Evolutionary conservation across 768 basidiomycete genomes (phyloP).

Genomic region (Butyriboletus loyo): DNA sequence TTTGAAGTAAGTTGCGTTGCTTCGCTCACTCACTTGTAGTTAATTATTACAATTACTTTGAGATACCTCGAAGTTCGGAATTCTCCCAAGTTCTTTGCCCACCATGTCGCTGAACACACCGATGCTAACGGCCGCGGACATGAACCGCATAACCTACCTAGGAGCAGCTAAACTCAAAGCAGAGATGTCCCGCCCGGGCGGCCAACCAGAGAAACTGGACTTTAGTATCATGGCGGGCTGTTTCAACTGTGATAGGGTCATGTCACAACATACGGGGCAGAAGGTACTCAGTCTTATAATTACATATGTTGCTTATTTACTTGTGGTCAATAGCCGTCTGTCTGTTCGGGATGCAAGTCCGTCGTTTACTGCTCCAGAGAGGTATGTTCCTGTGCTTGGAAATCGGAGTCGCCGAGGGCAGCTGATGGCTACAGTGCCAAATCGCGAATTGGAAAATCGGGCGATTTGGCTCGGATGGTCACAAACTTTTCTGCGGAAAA

Average conservation of each 20-base stretch:
- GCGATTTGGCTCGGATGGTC: slow-evolving; percentile 27
- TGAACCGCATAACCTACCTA: slow-evolving; percentile 27
- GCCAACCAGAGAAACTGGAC: slow-evolving; percentile 29
- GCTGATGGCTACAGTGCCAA: slow-evolving; percentile 30
- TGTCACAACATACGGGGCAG: slow-evolving; percentile 6
- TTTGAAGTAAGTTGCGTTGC: too few relatives aligned
- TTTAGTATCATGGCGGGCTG: slow-evolving; percentile 24
- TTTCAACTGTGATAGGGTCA: slow-evolving; percentile 17
- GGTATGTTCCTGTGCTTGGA: slow-evolving; percentile 5
- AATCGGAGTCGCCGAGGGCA: not conserved
- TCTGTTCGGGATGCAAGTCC: slow-evolving; percentile 31
- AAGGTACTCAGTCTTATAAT: slow-evolving; percentile 17
- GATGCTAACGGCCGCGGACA: slow-evolving; percentile 24
- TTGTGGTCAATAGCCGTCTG: slow-evolving; percentile 15
- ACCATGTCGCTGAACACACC: slow-evolving; percentile 20
- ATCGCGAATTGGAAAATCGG: slow-evolving; percentile 34
- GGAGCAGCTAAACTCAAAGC: slow-evolving; percentile 28
- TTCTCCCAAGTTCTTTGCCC: not conserved
- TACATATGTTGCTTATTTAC: not conserved
- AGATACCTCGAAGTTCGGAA: too few relatives aligned
- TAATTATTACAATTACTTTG: too few relatives aligned
- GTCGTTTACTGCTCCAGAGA: slow-evolving; percentile 32
- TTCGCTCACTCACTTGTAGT: too few relatives aligned
- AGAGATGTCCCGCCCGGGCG: slow-evolving; percentile 26
- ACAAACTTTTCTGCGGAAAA: slow-evolving; percentile 33